Conservation (phyloP, 345 rosid genomes). For the Turritis glabra region DNA sequence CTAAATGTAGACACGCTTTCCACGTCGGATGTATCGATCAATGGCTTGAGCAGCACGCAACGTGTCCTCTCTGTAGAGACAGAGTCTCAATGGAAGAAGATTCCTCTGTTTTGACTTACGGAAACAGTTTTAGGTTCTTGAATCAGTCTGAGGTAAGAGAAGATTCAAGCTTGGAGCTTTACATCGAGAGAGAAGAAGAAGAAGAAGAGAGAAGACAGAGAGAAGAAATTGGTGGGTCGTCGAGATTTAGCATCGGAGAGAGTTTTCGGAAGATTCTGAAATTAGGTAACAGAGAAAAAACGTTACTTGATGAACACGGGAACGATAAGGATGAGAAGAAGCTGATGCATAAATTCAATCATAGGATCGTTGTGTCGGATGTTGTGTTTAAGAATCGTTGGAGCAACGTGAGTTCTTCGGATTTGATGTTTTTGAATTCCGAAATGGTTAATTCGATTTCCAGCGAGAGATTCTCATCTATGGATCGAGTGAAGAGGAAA, state of each 20-base stretch:
- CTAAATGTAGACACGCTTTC: conserved; percentile 85
- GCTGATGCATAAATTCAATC: conserved; percentile 60
- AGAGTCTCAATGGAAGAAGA: conserved; percentile 60
- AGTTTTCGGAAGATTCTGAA: conserved; percentile 64
- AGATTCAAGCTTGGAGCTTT: conserved; percentile 62
- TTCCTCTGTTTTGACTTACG: conserved; percentile 39
- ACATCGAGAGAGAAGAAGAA: conserved; percentile 66
- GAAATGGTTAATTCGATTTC: conserved; percentile 66
- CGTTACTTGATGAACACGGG: conserved; percentile 19
- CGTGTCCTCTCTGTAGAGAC: conserved; percentile 82
- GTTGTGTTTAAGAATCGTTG: conserved; percentile 73
- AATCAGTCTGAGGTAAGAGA: conserved; percentile 49
- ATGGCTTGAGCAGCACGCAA: conserved; percentile 90
- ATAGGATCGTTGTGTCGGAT: conserved; percentile 72
- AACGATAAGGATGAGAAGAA: conserved; percentile 28
- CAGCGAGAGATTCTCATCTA: conserved; percentile 51
- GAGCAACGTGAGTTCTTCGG: conserved; percentile 88
- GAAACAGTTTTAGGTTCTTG: conserved; percentile 62
- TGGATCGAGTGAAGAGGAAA: conserved; percentile 6
- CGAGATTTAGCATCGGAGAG: conserved; percentile 68
- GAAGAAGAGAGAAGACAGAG: conserved; percentile 40
- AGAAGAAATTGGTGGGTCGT: conserved; percentile 48
- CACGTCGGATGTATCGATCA: conserved; percentile 80
- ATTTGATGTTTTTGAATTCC: conserved; percentile 66
- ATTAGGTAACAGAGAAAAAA: conserved; percentile 29